A percentile compares a stretch with the other conserved stretches of the same genome.
Conservation (phyloP, 1,284 basidiomycete genomes). For the Chondrostereum purpureum region DNA sequence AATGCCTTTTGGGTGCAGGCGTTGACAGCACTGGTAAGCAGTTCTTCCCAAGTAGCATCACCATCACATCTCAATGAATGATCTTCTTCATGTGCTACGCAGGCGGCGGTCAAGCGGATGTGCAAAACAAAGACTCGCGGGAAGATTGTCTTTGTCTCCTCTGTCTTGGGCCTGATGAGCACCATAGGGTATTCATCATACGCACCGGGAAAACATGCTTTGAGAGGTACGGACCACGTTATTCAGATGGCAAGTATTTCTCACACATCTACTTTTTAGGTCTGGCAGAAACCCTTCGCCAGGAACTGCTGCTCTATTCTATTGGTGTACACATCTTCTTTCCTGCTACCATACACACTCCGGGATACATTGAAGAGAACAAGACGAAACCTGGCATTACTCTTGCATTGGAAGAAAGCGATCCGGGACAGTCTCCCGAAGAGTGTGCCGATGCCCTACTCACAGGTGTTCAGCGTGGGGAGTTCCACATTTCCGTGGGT, state of each 20-base stretch:
- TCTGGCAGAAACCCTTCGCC: slow-evolving; percentile 80
- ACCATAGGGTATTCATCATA: slow-evolving; percentile 85
- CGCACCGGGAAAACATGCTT: slow-evolving; percentile 84
- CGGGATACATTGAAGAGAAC: slow-evolving; percentile 79
- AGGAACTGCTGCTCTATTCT: slow-evolving; percentile 76
- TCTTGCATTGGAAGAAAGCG: slow-evolving; percentile 76
- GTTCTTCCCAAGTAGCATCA: not conserved
- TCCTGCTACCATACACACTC: slow-evolving; percentile 80
- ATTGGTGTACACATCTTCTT: slow-evolving; percentile 85
- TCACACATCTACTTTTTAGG: slow-evolving; percentile 77
- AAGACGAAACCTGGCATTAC: slow-evolving; percentile 78
- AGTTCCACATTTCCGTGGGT: slow-evolving; percentile 76
- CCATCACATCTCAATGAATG: not conserved
- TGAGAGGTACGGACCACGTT: slow-evolving; percentile 83
- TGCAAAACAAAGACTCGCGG: slow-evolving; percentile 43
- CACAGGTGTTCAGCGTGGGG: slow-evolving; percentile 61
- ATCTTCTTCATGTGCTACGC: too few relatives aligned
- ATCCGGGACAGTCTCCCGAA: slow-evolving; percentile 63
- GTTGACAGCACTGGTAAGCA: slow-evolving; percentile 70
- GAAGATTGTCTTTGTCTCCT: slow-evolving; percentile 80
- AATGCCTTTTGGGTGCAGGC: slow-evolving; percentile 67
- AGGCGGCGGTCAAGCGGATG: slow-evolving; percentile 75
- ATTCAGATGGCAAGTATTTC: slow-evolving; percentile 83
- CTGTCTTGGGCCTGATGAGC: slow-evolving; percentile 73
- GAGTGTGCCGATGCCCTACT: slow-evolving; percentile 56